A percentile compares a stretch with the other conserved stretches of the same genome.
Evolutionary conservation across 2,329 filamentous ascomycete species (phyloP).

Genomic region (Diaporthe amygdali): DNA sequence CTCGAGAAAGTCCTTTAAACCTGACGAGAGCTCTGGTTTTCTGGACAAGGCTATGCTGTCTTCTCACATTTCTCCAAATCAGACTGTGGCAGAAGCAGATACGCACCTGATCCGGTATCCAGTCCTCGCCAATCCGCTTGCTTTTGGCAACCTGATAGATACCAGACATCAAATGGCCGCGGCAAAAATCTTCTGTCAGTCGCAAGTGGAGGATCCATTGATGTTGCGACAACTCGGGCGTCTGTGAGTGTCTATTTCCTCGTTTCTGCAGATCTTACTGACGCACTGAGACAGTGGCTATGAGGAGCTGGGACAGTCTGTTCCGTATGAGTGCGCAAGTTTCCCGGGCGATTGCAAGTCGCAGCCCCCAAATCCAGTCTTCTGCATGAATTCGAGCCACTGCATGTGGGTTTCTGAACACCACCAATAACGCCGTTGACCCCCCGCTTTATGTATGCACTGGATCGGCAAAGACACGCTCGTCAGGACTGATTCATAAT

Average conservation of each 20-base stretch:
- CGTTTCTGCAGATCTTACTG: background rate
- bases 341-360: background rate
- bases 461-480: background rate
- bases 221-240: background rate
- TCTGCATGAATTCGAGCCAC: background rate
- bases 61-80: background rate
- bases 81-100: background rate
- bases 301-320: background rate
- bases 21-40: accelerated
- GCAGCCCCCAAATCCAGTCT: background rate
- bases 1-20: no score
- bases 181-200: background rate
- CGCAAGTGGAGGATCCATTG: no score
- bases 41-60: no score
- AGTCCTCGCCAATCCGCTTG: background rate
- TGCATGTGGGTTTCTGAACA: background rate
- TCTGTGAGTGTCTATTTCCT: background rate
- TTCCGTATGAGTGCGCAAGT: no score
- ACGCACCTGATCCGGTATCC: background rate
- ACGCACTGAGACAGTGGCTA: background rate
- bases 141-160: background rate
- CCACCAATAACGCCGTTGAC: background rate
- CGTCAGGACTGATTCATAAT: background rate
- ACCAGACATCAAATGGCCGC: background rate
- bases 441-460: background rate